A percentile compares a stretch with the other conserved stretches of the same genome.
phyloP scores from a whole-genome alignment of 495 filamentous ascomycete genomes.

The Parmelia sp. region DNA sequence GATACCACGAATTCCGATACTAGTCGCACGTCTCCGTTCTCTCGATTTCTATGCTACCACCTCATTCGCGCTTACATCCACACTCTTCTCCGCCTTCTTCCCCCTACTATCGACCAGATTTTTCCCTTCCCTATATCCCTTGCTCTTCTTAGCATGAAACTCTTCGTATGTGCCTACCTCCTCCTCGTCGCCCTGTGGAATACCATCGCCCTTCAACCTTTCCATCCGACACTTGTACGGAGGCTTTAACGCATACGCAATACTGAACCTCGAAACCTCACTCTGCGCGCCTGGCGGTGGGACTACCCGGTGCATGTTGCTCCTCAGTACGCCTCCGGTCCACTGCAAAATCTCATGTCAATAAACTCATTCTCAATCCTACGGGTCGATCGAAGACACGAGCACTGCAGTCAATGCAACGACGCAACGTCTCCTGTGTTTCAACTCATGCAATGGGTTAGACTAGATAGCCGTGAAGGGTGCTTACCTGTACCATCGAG shows the following conservation, averaged over 20 bases:
- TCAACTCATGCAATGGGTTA: too few species aligned
- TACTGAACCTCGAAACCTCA: conserved; percentile 15
- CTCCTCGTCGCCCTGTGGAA: not conserved
- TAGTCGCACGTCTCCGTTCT: not conserved
- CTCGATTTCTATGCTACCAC: not conserved
- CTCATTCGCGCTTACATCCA: not conserved
- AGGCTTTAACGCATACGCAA: conserved; percentile 5
- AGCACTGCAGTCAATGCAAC: too few species aligned
- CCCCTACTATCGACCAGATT: not conserved
- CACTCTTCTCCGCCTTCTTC: not conserved
- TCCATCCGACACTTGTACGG: not conserved
- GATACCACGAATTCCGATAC: not conserved
- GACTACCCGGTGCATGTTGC: conserved; percentile 31
- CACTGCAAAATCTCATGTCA: conserved; percentile 14
- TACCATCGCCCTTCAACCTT: not conserved
- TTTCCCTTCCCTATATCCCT: not conserved
- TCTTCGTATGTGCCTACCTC: not conserved
- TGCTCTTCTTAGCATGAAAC: not conserved
- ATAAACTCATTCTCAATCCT: too few species aligned
- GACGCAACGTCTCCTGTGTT: too few species aligned
- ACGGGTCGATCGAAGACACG: too few species aligned
- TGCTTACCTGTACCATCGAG: conserved; percentile 26
- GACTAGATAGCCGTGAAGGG: too few species aligned
- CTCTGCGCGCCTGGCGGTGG: conserved; percentile 18
- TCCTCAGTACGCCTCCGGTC: conserved; percentile 28